These are phyloP conservation scores for Fusarium citri DNA, from an alignment of 2,329 filamentous ascomycete species.

Conservation along the genomic window DNA sequence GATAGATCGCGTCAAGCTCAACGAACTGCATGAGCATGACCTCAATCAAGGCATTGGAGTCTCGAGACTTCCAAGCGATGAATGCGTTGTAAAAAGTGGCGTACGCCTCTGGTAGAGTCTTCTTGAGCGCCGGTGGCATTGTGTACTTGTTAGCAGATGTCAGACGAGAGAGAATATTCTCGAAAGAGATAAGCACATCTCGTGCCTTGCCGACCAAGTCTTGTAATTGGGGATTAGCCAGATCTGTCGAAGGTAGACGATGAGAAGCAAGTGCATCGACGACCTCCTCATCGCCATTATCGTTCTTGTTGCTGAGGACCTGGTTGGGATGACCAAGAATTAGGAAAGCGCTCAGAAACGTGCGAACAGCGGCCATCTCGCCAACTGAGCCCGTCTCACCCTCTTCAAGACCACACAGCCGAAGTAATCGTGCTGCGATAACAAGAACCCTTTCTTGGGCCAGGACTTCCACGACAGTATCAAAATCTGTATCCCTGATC, in stretches of 20 bases:
- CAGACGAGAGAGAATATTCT: constrained; percentile 75
- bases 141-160: constrained; percentile 75
- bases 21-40: constrained; percentile 90
- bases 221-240: constrained; percentile 72
- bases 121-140: constrained; percentile 70
- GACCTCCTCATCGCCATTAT: constrained; percentile 67
- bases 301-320: constrained; percentile 80
- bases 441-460: constrained; percentile 74
- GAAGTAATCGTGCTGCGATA: constrained; percentile 74
- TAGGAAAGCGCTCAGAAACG: constrained; percentile 82
- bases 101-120: constrained; percentile 75
- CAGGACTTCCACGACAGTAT: constrained; percentile 76
- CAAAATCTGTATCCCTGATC: constrained; percentile 77
- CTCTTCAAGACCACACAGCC: constrained; percentile 76
- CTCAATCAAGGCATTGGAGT: constrained; percentile 81
- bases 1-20: constrained; percentile 84
- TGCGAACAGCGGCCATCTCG: constrained; percentile 77
- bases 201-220: constrained; percentile 82
- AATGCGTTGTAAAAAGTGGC: constrained; percentile 82
- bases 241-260: constrained; percentile 56
- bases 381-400: constrained; percentile 70
- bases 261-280: constrained; percentile 50
- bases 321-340: constrained; percentile 83
- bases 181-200: constrained; percentile 82
- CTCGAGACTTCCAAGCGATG: constrained; percentile 84